Conservation (phyloP, 345 rosid genomes). For the Euphorbia tirucalli region DNA sequence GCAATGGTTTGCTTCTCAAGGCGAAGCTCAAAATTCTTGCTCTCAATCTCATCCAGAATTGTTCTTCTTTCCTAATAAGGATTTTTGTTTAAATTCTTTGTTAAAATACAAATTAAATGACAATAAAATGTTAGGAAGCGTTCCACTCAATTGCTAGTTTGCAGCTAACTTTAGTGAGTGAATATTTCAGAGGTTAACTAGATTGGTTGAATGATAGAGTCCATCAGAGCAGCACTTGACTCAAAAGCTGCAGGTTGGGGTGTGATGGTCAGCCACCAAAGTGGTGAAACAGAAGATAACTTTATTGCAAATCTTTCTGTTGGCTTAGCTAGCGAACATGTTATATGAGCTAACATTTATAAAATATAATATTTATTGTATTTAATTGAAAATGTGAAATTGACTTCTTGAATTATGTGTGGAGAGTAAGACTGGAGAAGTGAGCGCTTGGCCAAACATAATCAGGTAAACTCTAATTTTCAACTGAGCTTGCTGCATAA, state of each 20-base stretch:
- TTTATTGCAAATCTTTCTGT: conserved; percentile 95
- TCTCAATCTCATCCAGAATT: conserved; percentile 6
- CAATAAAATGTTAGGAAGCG: neutral
- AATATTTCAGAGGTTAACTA: conserved; percentile 81
- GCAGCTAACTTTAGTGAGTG: conserved; percentile 5
- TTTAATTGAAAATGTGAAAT: neutral
- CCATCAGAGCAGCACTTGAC: conserved; percentile 92
- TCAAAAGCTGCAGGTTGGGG: conserved; percentile 99
- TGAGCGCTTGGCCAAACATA: conserved; percentile 93
- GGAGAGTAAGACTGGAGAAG: conserved; percentile 98
- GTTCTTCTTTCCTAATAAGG: neutral
- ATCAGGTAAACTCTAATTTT: conserved; percentile 56
- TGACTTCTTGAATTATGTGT: conserved; percentile 18
- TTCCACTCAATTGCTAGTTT: neutral
- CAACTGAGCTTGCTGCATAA: neutral
- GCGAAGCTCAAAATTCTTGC: conserved; percentile 28
- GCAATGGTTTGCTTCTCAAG: conserved; percentile 91
- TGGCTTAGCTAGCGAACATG: conserved; percentile 98
- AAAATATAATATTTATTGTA: conserved; percentile 13
- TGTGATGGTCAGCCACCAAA: conserved; percentile 95
- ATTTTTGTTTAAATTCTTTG: too few species aligned
- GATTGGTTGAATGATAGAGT: conserved; percentile 93
- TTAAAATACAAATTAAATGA: too few species aligned
- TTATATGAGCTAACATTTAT: conserved; percentile 23
- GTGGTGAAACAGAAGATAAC: conserved; percentile 98